A percentile compares a stretch with the other conserved stretches of the same genome.
Conservation (phyloP, 345 rosid genomes). For the Hypericum perforatum region DNA sequence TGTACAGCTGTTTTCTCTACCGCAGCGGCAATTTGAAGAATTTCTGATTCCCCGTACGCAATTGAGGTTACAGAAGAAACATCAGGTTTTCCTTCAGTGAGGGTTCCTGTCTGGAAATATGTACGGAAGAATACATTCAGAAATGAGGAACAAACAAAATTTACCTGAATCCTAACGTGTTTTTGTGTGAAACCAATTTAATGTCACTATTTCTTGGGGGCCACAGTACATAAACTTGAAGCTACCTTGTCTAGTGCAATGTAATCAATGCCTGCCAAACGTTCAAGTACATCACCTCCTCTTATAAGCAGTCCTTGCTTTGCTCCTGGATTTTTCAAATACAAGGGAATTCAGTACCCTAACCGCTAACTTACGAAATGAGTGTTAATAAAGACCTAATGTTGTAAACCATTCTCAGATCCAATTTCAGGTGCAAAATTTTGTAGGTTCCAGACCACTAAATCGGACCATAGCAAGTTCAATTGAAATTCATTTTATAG, state of each 20-base stretch:
- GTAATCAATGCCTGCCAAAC: conserved; percentile 61
- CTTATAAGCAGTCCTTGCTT: conserved; percentile 88
- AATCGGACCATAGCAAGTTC: too few species aligned
- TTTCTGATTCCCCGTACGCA: conserved; percentile 47
- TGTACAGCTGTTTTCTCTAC: conserved; percentile 88
- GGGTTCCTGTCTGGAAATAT: conserved; percentile 73
- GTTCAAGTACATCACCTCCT: conserved; percentile 96
- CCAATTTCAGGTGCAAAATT: too few species aligned
- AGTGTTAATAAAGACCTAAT: too few species aligned
- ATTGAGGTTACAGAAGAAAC: conserved; percentile 65
- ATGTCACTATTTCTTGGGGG: not conserved
- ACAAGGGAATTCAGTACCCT: conserved; percentile 7
- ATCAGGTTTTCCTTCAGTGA: conserved; percentile 82
- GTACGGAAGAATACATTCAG: not conserved
- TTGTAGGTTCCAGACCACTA: too few species aligned
- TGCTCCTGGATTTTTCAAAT: conserved; percentile 57
- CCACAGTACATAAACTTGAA: too few species aligned
- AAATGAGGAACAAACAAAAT: conserved; percentile 2
- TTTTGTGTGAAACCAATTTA: conserved; percentile 4
- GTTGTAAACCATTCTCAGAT: too few species aligned
- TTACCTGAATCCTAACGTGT: conserved; percentile 2
- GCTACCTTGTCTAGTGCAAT: conserved; percentile 90
- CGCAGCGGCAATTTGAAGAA: conserved; percentile 81
- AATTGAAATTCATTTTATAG: too few species aligned
- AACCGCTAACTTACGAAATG: too few species aligned